Percentiles rank a stretch among this genome's conserved stretches.
Evolutionary conservation across 1,284 basidiomycete genomes (phyloP).

Genomic region (Ceratobasidium sp.): DNA sequence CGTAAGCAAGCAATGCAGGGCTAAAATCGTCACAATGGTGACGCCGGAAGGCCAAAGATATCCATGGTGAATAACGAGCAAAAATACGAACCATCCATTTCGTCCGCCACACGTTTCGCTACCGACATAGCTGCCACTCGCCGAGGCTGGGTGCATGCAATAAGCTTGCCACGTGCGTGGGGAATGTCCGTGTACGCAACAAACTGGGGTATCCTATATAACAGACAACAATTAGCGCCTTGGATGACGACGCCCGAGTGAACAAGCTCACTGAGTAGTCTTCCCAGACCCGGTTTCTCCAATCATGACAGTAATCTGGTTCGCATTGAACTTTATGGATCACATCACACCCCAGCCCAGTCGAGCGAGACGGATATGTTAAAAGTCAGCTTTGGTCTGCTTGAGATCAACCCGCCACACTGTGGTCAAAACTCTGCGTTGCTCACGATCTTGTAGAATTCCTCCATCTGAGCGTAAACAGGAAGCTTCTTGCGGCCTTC

Average conservation of each 20-base stretch:
- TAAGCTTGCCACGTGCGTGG: constrained; percentile 87
- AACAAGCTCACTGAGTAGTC: constrained; percentile 86
- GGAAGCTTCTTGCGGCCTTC: constrained; percentile 89
- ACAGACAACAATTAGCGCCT: constrained; percentile 44
- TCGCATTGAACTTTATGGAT: constrained; percentile 74
- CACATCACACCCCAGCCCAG: constrained; percentile 11
- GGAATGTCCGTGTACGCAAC: constrained; percentile 94
- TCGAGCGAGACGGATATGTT: constrained; percentile 12
- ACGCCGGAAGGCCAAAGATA: too few relatives aligned
- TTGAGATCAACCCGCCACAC: constrained; percentile 49
- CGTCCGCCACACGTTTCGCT: constrained; percentile 97
- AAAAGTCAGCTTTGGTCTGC: constrained; percentile 52
- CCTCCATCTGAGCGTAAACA: constrained; percentile 93
- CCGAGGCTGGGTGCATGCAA: constrained; percentile 97
- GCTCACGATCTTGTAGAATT: constrained; percentile 86
- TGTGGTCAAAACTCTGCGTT: constrained; percentile 27
- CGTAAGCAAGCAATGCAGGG: too few relatives aligned
- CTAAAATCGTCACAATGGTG: too few relatives aligned
- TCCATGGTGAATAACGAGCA: neutral
- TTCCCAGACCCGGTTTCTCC: constrained; percentile 99
- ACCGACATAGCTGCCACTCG: constrained; percentile 98
- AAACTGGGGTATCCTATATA: constrained; percentile 87
- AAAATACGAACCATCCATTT: constrained; percentile 84
- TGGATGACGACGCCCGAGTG: constrained; percentile 50
- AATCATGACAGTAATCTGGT: constrained; percentile 96